Evolutionary conservation across 2,329 filamentous ascomycete species (phyloP).

Genomic region (Microdochium trichocladiopsis): DNA sequence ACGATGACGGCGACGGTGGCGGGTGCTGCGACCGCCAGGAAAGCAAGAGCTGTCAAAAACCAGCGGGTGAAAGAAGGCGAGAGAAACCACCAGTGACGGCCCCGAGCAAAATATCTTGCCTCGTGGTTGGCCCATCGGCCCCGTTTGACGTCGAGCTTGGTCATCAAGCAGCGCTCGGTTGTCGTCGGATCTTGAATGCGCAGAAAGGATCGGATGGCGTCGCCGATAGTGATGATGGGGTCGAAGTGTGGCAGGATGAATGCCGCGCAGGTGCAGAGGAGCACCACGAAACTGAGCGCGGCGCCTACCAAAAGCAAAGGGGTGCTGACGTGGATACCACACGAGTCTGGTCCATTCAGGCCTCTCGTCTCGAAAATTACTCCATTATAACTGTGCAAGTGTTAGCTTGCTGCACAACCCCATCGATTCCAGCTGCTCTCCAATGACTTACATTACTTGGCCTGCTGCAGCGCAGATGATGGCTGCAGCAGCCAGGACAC

Average conservation of each 20-base stretch:
- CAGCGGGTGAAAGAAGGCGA: constrained; percentile 35
- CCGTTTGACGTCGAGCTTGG: constrained; percentile 34
- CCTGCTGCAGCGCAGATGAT: constrained; percentile 33
- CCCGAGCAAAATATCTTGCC: constrained; percentile 33
- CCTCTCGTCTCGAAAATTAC: constrained; percentile 5
- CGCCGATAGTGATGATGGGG: constrained; percentile 22
- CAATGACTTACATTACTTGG: constrained; percentile 39
- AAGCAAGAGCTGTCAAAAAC: constrained; percentile 29
- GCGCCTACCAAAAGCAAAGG: constrained; percentile 31
- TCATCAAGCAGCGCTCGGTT: constrained; percentile 34
- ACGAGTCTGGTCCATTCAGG: constrained; percentile 15
- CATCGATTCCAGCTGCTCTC: no score
- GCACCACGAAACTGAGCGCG: constrained; percentile 16
- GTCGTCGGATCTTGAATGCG: constrained; percentile 18
- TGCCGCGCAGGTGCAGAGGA: constrained; percentile 17
- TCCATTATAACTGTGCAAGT: constrained; percentile 1
- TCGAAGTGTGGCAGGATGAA: constrained; percentile 15
- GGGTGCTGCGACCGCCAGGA: constrained; percentile 28
- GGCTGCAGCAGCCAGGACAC: constrained; percentile 28
- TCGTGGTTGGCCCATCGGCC: constrained; percentile 35
- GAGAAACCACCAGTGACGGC: constrained; percentile 36
- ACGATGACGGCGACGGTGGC: constrained; percentile 26
- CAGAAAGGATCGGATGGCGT: constrained; percentile 22
- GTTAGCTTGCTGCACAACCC: not conserved
- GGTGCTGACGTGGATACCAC: constrained; percentile 19